A percentile compares a stretch with the other conserved stretches of the same genome.
Conservation (phyloP, 352 stramenopile genomes). For the Pythium aphanidermatum region DNA sequence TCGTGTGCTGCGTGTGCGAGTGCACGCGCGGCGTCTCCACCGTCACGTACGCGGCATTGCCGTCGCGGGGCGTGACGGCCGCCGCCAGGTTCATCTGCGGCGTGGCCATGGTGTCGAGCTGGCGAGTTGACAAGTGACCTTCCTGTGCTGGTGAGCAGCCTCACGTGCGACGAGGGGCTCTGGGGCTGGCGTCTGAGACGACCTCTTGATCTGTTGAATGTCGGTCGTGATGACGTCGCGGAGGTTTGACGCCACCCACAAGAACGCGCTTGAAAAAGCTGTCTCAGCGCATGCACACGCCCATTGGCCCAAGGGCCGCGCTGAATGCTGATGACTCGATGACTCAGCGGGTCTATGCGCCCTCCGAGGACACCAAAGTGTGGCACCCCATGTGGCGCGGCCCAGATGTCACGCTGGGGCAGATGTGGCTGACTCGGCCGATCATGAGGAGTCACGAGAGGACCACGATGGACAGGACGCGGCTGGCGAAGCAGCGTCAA, state of each 20-base stretch:
- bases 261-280: background rate
- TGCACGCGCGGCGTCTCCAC: conserved; percentile 12
- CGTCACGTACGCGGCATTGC: conserved; percentile 9
- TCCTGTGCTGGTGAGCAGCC: background rate
- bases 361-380: background rate
- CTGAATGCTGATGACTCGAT: background rate
- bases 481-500: conserved; percentile 19
- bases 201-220: background rate
- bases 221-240: background rate
- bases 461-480: conserved; percentile 1
- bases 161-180: background rate
- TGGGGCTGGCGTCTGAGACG: background rate
- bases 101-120: background rate
- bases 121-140: background rate
- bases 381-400: background rate
- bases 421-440: background rate
- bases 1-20: background rate
- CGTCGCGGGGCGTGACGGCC: conserved; percentile 9
- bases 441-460: too few relatives aligned
- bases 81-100: conserved; percentile 6
- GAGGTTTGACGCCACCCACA: too few relatives aligned
- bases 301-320: background rate
- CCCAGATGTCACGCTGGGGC: background rate
- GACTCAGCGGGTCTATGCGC: conserved; percentile 7
- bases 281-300: too few relatives aligned